Conservation (phyloP, 2,329 filamentous ascomycete genomes). For the Rachicladosporium sp. region DNA sequence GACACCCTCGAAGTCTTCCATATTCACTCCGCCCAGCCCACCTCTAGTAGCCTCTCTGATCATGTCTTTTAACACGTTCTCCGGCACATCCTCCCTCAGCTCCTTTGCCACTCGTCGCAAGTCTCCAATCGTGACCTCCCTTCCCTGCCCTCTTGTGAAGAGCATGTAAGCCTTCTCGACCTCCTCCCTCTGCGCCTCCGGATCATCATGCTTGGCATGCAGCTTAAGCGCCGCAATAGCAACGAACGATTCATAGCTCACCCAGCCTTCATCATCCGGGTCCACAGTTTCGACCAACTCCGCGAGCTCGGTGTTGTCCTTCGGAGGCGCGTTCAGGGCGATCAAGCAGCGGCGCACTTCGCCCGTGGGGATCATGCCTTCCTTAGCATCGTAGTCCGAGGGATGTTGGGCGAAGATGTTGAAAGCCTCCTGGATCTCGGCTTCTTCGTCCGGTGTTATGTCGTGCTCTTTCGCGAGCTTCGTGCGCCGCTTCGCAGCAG, state of each 20-base stretch:
- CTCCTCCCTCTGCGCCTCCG: constrained; percentile 44
- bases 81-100: constrained; percentile 72
- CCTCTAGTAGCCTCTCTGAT: constrained; percentile 86
- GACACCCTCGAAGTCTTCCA: constrained; percentile 74
- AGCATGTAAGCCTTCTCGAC: constrained; percentile 71
- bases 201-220: constrained; percentile 43
- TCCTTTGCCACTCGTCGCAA: constrained; percentile 66
- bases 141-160: constrained; percentile 52
- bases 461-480: constrained; percentile 89
- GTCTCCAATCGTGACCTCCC: constrained; percentile 68
- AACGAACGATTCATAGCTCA: constrained; percentile 70
- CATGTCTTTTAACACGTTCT: constrained; percentile 84
- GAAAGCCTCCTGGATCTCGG: constrained; percentile 85
- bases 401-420: constrained; percentile 50
- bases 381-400: constrained; percentile 52
- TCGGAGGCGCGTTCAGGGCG: constrained; percentile 67
- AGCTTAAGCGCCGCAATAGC: constrained; percentile 81
- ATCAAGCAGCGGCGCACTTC: constrained; percentile 38
- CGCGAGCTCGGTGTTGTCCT: constrained; percentile 51
- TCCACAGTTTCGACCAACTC: constrained; percentile 75
- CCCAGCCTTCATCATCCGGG: constrained; percentile 65
- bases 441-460: constrained; percentile 70
- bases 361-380: constrained; percentile 29
- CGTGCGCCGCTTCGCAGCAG: constrained; percentile 50
- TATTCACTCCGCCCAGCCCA: constrained; percentile 57